Conservation (phyloP, 1,139 yeast species). For the Arxiozyma telluris region DNA sequence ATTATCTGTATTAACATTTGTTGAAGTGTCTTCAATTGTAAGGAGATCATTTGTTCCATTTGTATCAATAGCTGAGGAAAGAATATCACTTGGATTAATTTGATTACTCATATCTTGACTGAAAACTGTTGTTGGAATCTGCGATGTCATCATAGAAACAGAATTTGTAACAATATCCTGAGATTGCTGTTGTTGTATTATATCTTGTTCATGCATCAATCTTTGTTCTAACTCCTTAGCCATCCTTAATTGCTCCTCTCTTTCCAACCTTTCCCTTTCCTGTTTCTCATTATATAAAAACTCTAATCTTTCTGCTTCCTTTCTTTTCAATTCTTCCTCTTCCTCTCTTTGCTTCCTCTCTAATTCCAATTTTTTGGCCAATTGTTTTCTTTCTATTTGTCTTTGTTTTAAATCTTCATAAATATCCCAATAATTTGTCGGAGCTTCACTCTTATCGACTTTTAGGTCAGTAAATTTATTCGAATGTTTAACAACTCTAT, state of each 20-base stretch:
- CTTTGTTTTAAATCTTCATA: constrained; percentile 1
- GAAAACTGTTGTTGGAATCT: constrained; percentile 1
- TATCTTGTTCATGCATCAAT: constrained; percentile 12
- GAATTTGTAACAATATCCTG: background rate
- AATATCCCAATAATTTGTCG: constrained; percentile 24
- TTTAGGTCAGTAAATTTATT: constrained; percentile 14
- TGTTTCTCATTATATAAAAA: background rate
- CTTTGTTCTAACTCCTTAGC: constrained; percentile 9
- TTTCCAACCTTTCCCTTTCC: constrained; percentile 3
- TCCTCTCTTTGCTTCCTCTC: constrained; percentile 10
- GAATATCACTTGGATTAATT: background rate
- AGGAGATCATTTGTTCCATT: background rate
- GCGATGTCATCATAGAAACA: background rate
- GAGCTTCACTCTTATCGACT: constrained; percentile 22
- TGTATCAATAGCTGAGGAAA: background rate
- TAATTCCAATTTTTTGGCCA: background rate
- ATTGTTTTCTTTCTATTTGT: constrained; percentile 10
- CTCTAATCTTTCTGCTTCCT: constrained; percentile 1
- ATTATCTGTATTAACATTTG: background rate
- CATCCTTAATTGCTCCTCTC: constrained; percentile 10
- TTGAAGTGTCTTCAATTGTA: background rate
- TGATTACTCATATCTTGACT: background rate
- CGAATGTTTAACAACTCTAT: constrained; percentile 13
- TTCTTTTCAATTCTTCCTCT: constrained; percentile 5
- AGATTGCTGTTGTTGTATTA: constrained; percentile 5